Conservation (phyloP, 306 rosid genomes). For the Trifolium fragiferum region DNA sequence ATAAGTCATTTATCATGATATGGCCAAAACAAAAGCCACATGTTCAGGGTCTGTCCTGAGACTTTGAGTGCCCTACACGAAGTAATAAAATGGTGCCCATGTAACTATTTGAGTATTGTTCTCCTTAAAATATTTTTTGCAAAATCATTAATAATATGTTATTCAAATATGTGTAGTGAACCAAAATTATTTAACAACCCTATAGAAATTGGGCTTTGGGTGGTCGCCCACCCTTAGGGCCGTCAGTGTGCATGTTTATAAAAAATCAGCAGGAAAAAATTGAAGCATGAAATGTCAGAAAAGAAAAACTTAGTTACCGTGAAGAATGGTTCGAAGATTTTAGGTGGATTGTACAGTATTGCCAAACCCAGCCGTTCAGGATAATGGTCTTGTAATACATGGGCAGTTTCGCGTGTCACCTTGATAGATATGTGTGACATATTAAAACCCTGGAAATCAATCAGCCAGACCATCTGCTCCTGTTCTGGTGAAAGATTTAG, state of each 20-base stretch:
- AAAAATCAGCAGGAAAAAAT: slow-evolving; percentile 9
- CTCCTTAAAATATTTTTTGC: too few relatives aligned
- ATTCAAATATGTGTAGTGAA: too few relatives aligned
- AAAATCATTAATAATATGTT: too few relatives aligned
- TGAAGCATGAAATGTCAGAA: slow-evolving; percentile 8
- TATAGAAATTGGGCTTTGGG: too few relatives aligned
- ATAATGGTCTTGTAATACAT: slow-evolving; percentile 82
- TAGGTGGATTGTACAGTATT: slow-evolving; percentile 81
- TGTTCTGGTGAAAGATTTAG: slow-evolving; percentile 68
- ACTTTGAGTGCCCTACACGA: too few relatives aligned
- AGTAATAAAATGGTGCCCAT: too few relatives aligned
- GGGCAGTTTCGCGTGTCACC: slow-evolving; percentile 84
- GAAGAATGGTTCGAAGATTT: slow-evolving; percentile 89
- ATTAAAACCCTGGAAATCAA: slow-evolving; percentile 84
- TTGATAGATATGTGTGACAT: slow-evolving; percentile 79
- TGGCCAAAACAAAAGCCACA: slow-evolving; percentile 3
- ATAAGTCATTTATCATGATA: slow-evolving; percentile 1
- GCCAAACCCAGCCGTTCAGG: slow-evolving; percentile 94
- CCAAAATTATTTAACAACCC: too few relatives aligned
- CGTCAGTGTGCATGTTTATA: neutral
- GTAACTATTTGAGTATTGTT: too few relatives aligned
- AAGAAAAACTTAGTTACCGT: slow-evolving; percentile 52
- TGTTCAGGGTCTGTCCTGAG: too few relatives aligned
- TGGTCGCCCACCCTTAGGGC: too few relatives aligned
- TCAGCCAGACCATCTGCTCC: slow-evolving; percentile 93